phyloP scores from a whole-genome alignment of 2,329 filamentous ascomycete genomes.

The Endoconidiophora polonica region DNA sequence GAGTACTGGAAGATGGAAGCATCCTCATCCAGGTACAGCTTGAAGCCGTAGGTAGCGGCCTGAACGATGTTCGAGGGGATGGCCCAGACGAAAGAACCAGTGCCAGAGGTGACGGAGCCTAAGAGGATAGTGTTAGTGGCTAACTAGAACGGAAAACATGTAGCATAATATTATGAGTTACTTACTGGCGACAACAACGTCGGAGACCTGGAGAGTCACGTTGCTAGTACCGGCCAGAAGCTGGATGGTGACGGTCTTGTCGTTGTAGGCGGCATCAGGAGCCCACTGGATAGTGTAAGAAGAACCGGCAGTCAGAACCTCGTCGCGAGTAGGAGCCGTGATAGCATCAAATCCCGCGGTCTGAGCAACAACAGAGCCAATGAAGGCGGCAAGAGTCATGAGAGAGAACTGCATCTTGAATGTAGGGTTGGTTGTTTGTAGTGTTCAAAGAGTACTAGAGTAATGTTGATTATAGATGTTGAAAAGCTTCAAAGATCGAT shows the following conservation, averaged over 20 bases:
- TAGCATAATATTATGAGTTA: constrained; percentile 13
- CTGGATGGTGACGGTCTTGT: constrained; percentile 31
- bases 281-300: constrained; percentile 35
- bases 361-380: constrained; percentile 37
- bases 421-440: constrained; percentile 13
- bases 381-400: constrained; percentile 28
- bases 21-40: constrained; percentile 33
- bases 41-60: constrained; percentile 38
- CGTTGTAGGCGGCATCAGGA: constrained; percentile 24
- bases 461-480: constrained; percentile 1
- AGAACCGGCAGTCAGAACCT: constrained; percentile 31
- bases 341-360: constrained; percentile 40
- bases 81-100: constrained; percentile 32
- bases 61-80: constrained; percentile 29
- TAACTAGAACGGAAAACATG: neutral
- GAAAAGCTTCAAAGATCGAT: neutral
- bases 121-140: neutral
- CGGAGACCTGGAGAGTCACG: constrained; percentile 22
- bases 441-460: neutral
- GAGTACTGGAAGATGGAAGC: constrained; percentile 41
- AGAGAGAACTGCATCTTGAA: constrained; percentile 38
- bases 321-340: constrained; percentile 27
- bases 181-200: constrained; percentile 32
- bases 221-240: constrained; percentile 36
- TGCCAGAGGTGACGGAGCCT: constrained; percentile 32